Base-by-base conservation (phyloP, 164 flowering plant genomes). In the Chloranthus sessilifolius region DNA sequence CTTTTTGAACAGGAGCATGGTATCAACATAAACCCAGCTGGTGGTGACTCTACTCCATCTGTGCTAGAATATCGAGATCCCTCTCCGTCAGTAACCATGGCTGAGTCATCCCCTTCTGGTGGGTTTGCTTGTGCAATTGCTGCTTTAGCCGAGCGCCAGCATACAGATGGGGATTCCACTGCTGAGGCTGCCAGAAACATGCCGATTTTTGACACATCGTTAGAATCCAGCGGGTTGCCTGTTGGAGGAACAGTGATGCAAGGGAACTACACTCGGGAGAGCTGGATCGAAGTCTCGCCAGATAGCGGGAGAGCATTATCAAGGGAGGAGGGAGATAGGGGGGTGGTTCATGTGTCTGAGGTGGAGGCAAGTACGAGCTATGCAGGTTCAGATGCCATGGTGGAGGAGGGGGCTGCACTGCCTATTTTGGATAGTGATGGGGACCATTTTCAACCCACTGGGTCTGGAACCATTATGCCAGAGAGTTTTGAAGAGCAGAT, bases 61-160 rank as follows among this genome's bases (percentile, higher is more conserved):
- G 45, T 36, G 17, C 20, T 47, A 22, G 75, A 55, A 33, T 67
- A 60, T 28, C 60, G 45, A 15, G 58, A 61, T 58, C 59, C 52
- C 28, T 53, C 75, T 49, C 63, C 70, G 21, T 52, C 65, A 2
- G 52, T 45, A 35, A 69, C 55, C 34, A 67, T 69, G 1, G 72
- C 57, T 17, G 56, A 92, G 46, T 70, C 96, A 23, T 76, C 91
- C 17, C 94, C 95, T 30, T 78, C 96, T 31, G 84, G 88, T 44
- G 95, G 94, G 31, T 85, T 85, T 52, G 98, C 98, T 33, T 83
- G 96, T 62, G 92, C 98, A 29, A 76, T 91, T 57, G 92, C 98
- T 38, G 78, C 96, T 26, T 75, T 91, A 9, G 96, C 95, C 2
- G 96, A 88, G 69, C 88, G 76, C 43, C 98, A 88, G 70, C 86